A percentile compares a stretch with the other conserved stretches of the same genome.
Evolutionary conservation across 1,139 yeast species (phyloP).

Genomic region (Hyphopichia buzzinii): DNA sequence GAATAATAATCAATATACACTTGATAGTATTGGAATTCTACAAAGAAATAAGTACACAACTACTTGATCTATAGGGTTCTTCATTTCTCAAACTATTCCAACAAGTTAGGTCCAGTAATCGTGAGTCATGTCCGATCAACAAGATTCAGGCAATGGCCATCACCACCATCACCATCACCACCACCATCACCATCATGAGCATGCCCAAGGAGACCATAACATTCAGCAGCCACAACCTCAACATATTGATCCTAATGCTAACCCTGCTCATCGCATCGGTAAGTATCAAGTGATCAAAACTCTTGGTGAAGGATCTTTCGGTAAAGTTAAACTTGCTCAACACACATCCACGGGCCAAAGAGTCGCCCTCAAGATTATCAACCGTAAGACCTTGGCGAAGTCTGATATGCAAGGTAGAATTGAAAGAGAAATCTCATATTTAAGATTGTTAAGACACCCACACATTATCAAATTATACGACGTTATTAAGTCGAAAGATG

Average conservation of each 20-base stretch:
- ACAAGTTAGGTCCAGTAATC: no score
- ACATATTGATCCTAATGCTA: slow-evolving; percentile 25
- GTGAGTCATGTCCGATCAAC: slow-evolving; percentile 11
- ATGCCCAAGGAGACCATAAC: slow-evolving; percentile 6
- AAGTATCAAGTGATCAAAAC: slow-evolving; percentile 93
- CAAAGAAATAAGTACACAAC: no score
- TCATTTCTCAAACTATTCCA: no score
- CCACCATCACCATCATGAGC: slow-evolving; percentile 11
- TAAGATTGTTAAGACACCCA: slow-evolving; percentile 88
- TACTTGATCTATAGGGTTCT: no score
- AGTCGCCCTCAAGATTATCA: slow-evolving; percentile 93
- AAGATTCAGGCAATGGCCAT: slow-evolving; percentile 9
- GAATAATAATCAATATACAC: no score
- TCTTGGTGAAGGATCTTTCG: slow-evolving; percentile 96
- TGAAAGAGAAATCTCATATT: slow-evolving; percentile 90
- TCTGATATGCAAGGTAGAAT: slow-evolving; percentile 97
- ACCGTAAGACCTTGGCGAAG: slow-evolving; percentile 89
- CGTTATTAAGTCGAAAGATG: slow-evolving; percentile 93
- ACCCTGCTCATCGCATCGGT: slow-evolving; percentile 64
- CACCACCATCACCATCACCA: slow-evolving; percentile 19
- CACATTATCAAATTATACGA: slow-evolving; percentile 95
- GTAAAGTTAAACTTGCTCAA: slow-evolving; percentile 93
- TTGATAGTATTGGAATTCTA: no score
- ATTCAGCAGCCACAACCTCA: slow-evolving; percentile 10
- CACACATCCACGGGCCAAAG: slow-evolving; percentile 90